Percentiles rank a stretch among this genome's conserved stretches.
Conservation (phyloP, 345 rosid genomes). For the Capsella bursapastoris region DNA sequence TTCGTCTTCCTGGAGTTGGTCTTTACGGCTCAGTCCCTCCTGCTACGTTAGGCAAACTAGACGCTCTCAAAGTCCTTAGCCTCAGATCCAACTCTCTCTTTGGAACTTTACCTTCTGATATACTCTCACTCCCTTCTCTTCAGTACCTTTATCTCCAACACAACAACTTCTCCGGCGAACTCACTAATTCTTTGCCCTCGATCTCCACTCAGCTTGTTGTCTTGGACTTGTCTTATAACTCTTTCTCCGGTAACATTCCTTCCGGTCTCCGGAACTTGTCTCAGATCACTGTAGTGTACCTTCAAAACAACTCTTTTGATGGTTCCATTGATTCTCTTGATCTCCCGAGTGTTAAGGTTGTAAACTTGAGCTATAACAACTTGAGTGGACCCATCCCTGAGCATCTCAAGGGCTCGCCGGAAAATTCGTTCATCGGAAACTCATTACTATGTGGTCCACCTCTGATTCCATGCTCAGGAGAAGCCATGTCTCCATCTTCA, state of each 20-base stretch:
- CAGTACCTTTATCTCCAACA: constrained; percentile 62
- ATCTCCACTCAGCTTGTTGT: constrained; percentile 55
- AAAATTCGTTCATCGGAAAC: constrained; percentile 63
- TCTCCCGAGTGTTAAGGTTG: constrained; percentile 53
- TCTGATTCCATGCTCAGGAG: constrained; percentile 48
- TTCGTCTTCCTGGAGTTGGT: constrained; percentile 77
- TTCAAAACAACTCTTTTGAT: constrained; percentile 60
- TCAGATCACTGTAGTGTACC: constrained; percentile 50
- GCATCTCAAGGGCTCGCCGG: constrained; percentile 53
- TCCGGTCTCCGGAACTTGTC: constrained; percentile 45
- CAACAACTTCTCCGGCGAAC: constrained; percentile 63
- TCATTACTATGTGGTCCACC: constrained; percentile 67
- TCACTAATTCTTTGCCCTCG: constrained; percentile 41
- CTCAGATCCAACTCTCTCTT: constrained; percentile 70
- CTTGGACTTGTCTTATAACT: constrained; percentile 70
- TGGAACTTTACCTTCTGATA: constrained; percentile 69
- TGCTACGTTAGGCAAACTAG: constrained; percentile 58
- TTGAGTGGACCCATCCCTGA: constrained; percentile 70
- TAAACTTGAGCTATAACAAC: constrained; percentile 68
- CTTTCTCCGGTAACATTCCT: constrained; percentile 65
- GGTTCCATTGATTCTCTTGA: constrained; percentile 57
- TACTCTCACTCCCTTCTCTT: constrained; percentile 65
- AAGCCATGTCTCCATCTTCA: constrained; percentile 44
- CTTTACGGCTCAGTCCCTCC: constrained; percentile 64
- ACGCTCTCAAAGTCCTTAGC: constrained; percentile 64